These are phyloP conservation scores for Starmerella roubikii DNA, from an alignment of 805 yeast genomes.

Conservation along the genomic window DNA sequence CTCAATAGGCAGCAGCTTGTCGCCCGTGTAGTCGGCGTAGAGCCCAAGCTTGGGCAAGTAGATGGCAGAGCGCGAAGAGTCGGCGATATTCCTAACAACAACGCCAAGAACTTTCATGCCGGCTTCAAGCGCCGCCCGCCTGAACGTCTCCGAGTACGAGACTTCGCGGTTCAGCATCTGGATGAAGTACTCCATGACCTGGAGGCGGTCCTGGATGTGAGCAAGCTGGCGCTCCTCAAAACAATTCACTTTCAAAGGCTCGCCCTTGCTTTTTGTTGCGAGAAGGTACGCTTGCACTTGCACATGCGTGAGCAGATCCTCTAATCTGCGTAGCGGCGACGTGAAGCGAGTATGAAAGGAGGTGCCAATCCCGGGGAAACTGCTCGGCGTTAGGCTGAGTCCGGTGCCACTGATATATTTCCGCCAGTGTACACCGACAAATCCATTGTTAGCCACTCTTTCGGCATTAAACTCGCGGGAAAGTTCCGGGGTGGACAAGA, in stretches of 20 bases:
- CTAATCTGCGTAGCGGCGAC: conserved; percentile 75
- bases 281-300: conserved; percentile 41
- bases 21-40: conserved; percentile 1
- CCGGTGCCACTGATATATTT: conserved; percentile 41
- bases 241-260: neutral
- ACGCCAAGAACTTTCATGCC: conserved; percentile 1
- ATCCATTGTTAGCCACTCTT: conserved; percentile 2
- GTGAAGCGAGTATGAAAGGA: conserved; percentile 59
- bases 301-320: conserved; percentile 72
- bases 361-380: conserved; percentile 55
- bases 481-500: conserved; percentile 11
- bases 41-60: neutral
- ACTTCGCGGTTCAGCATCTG: neutral
- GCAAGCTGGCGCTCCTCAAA: neutral
- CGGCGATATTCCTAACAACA: neutral
- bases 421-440: conserved; percentile 29
- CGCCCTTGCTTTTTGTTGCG: too few species aligned
- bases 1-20: neutral
- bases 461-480: conserved; percentile 1
- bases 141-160: neutral
- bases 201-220: neutral
- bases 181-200: neutral
- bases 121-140: neutral
- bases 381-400: conserved; percentile 32
- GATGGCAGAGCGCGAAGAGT: neutral